These are phyloP conservation scores for Alternaria brassicae DNA, from an alignment of 2,329 filamentous ascomycete genomes.

Conservation along the genomic window DNA sequence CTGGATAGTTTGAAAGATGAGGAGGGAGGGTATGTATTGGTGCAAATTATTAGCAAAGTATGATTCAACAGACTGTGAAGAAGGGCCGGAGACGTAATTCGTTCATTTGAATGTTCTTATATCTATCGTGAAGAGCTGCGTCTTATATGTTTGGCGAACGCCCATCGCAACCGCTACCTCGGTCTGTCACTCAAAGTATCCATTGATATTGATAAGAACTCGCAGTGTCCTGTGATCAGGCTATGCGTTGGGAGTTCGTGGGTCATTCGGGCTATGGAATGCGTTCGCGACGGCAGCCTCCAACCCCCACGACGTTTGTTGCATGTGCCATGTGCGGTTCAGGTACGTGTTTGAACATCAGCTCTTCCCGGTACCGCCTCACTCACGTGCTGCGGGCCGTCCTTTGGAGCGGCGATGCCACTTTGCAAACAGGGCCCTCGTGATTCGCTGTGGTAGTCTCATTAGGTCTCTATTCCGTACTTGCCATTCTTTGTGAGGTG, in stretches of 20 bases:
- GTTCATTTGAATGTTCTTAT: slow-evolving; percentile 1
- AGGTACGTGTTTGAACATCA: slow-evolving; percentile 2
- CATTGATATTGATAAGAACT: slow-evolving; percentile 8
- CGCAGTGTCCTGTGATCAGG: slow-evolving; percentile 44
- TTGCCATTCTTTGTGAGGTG: background rate
- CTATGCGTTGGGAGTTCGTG: slow-evolving; percentile 28
- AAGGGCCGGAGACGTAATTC: background rate
- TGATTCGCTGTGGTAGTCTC: background rate
- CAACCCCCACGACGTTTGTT: slow-evolving; percentile 2
- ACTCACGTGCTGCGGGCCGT: background rate
- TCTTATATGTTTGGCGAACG: slow-evolving; percentile 18
- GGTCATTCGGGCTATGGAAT: slow-evolving; percentile 5
- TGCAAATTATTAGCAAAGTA: background rate
- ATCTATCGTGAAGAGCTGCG: slow-evolving; percentile 12
- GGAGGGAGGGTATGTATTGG: background rate
- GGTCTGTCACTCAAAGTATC: background rate
- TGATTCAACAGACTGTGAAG: slow-evolving; percentile 16
- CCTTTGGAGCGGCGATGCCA: background rate
- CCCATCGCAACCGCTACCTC: slow-evolving; percentile 1
- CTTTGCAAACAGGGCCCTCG: background rate
- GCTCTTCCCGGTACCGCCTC: background rate
- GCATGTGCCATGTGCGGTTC: background rate
- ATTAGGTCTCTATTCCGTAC: background rate
- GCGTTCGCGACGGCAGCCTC: slow-evolving; percentile 5
- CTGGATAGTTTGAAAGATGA: slow-evolving; percentile 5